A percentile compares a stretch with the other conserved stretches of the same genome.
Conservation (phyloP, 306 rosid species). For the Lathyrus aphaca region DNA sequence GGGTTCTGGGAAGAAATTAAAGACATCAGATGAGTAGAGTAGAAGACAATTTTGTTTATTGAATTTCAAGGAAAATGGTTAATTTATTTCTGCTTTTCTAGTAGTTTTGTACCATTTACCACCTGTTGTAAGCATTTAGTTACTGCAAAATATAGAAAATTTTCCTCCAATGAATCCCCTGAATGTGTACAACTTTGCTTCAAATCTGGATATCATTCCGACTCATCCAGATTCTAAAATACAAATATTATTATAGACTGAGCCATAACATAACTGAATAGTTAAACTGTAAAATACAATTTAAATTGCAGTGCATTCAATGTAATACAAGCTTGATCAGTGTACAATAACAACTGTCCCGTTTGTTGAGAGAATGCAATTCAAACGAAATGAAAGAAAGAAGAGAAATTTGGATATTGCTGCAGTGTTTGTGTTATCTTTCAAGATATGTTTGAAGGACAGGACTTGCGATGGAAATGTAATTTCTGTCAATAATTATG, state of each 20-base stretch:
- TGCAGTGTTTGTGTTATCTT: conserved; percentile 35
- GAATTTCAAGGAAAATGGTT: not conserved
- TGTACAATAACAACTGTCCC: not conserved
- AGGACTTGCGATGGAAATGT: conserved; percentile 53
- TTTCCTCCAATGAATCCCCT: conserved; percentile 5
- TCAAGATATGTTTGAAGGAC: conserved; percentile 52
- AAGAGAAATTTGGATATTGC: conserved; percentile 26
- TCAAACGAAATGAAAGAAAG: conserved; percentile 1
- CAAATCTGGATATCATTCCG: too few species aligned
- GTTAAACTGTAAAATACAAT: too few species aligned
- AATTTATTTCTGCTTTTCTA: conserved; percentile 22
- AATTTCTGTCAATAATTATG: conserved; percentile 31
- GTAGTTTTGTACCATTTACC: conserved; percentile 37
- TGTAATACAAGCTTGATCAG: too few species aligned
- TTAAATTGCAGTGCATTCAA: too few species aligned
- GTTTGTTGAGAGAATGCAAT: too few species aligned
- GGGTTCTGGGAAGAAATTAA: conserved; percentile 42
- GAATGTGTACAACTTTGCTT: too few species aligned
- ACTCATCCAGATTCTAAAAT: too few species aligned
- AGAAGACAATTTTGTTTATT: not conserved
- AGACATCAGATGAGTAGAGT: conserved; percentile 34
- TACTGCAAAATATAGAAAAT: conserved; percentile 26
- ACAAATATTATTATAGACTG: too few species aligned
- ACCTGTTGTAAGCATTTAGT: conserved; percentile 16
- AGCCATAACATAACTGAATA: too few species aligned